Evolutionary conservation across 305 asterid genomes (phyloP).

Genomic region (Caryopteris hybrid): DNA sequence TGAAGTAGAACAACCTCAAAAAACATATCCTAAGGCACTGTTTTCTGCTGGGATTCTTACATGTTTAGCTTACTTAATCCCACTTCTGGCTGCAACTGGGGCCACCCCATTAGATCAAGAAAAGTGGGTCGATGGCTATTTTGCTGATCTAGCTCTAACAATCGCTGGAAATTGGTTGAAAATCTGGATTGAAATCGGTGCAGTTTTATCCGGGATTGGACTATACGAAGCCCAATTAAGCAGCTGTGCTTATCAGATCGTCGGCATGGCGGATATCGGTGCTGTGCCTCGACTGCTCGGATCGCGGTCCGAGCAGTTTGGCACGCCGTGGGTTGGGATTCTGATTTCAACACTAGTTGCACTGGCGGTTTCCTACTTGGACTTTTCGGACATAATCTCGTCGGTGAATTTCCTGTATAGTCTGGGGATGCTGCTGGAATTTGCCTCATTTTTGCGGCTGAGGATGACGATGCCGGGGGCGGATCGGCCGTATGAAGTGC

Average conservation of each 20-base stretch:
- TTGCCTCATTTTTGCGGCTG: conserved; percentile 30
- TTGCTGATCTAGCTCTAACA: conserved; percentile 33
- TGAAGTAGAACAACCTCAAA: conserved; percentile 60
- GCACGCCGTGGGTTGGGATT: conserved; percentile 40
- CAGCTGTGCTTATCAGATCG: conserved; percentile 50
- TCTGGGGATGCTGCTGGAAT: conserved; percentile 36
- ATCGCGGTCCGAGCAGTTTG: conserved; percentile 21
- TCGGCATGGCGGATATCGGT: conserved; percentile 35
- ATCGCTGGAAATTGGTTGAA: conserved; percentile 63
- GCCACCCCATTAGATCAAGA: conserved; percentile 53
- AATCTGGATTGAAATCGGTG: conserved; percentile 60
- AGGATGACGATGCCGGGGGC: conserved; percentile 16
- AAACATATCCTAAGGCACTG: conserved; percentile 52
- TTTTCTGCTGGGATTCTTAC: conserved; percentile 51
- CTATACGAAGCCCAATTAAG: conserved; percentile 60
- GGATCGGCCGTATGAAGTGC: conserved; percentile 29
- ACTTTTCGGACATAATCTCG: conserved; percentile 20
- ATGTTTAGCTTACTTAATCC: conserved; percentile 54
- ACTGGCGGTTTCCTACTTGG: conserved; percentile 17
- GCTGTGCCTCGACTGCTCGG: conserved; percentile 22
- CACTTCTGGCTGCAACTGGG: conserved; percentile 51
- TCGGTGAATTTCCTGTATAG: conserved; percentile 35
- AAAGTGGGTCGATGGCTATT: conserved; percentile 43
- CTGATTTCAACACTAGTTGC: conserved; percentile 27
- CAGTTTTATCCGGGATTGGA: conserved; percentile 51